phyloP scores from a whole-genome alignment of 208 protist species.

The Leishmania tarentolae region DNA sequence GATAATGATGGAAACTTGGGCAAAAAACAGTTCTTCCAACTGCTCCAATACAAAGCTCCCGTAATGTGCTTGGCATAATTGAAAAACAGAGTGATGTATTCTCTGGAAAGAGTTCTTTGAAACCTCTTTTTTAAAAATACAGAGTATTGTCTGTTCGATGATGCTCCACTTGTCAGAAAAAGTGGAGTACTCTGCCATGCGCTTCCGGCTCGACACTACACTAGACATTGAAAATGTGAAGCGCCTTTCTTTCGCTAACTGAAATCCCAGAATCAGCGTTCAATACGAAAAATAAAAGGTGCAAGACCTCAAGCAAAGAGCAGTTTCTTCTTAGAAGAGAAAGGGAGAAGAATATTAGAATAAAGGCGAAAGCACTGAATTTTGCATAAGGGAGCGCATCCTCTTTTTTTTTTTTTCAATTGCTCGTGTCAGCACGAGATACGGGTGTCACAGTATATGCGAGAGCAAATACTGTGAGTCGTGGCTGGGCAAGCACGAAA shows the following conservation, averaged over 20 bases:
- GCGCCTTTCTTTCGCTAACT: slow-evolving; percentile 4
- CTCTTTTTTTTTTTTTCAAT: neutral
- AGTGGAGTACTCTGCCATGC: slow-evolving; percentile 29
- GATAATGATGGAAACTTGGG: slow-evolving; percentile 35
- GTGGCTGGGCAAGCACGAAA: neutral
- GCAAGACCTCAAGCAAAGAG: neutral
- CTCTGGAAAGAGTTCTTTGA: slow-evolving; percentile 74
- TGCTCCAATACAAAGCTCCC: slow-evolving; percentile 44
- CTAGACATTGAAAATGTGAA: slow-evolving; percentile 20
- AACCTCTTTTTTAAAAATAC: slow-evolving; percentile 49
- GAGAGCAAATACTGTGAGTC: neutral
- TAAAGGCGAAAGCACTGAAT: neutral
- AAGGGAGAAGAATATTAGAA: neutral
- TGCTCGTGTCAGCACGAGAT: neutral
- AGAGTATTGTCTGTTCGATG: slow-evolving; percentile 52
- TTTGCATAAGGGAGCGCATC: no score
- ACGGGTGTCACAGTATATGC: neutral
- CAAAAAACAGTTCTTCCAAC: slow-evolving; percentile 46
- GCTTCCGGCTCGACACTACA: slow-evolving; percentile 24
- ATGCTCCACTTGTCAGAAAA: slow-evolving; percentile 65
- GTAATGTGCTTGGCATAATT: slow-evolving; percentile 57
- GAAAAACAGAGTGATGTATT: slow-evolving; percentile 78
- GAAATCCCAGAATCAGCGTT: neutral
- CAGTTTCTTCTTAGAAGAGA: slow-evolving; percentile 26
- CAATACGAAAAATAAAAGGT: neutral